Evolutionary conservation across 2,329 filamentous ascomycete genomes (phyloP), one percentile per base, ranked within the genome.

Genomic region (Pestalotiopsis sp.): DNA sequence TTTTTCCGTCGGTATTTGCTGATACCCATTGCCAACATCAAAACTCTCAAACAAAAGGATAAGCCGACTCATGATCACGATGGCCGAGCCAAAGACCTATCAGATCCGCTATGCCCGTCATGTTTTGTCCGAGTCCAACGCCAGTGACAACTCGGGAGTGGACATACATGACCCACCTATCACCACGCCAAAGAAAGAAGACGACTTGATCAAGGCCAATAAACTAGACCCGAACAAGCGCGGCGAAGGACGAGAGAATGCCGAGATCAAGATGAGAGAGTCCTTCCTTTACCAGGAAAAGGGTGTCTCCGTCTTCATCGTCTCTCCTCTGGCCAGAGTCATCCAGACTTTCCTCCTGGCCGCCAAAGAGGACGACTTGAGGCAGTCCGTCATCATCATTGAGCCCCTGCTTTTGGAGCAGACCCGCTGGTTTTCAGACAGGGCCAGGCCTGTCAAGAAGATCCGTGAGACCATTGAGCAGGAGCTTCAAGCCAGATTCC

Each of bases 351-450:
- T 49, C 38, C 52, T 69, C 4, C 60, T 67, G 14, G 49, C 65
- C 25, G 61, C 49, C 11, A 60, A 60, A 4, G 41, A 59, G 49
- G 23, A 61, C 4, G 45, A 41, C 23, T 60, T 69, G 9, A 45
- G 36, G 17, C 39, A 3, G 9, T 25, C 61, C 14, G 14, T 14
- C 7, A 67, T 69, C 25, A 41, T 67, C 3, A 12, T 69, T 38
- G 38, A 64, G 36, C 68, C 68, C 4, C 52, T 69, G 2, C 13
- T 67, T 11, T 39, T 65, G 13, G 68, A 69, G 56, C 68, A 69
- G 66, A 69, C 68, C 52, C 39, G 23, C 11, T 69, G 68, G 68
- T 67, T 69, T 49, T 69, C 68, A 13, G 68, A 69, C 39, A 63
- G 68, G 23, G 60, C n/a, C 25, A 31, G 25, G 4, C 31, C 23